Evolutionary conservation across 129 eudicot genomes (phyloP), one percentile per base, ranked within the genome.

Genomic region (Apium graveolens): DNA sequence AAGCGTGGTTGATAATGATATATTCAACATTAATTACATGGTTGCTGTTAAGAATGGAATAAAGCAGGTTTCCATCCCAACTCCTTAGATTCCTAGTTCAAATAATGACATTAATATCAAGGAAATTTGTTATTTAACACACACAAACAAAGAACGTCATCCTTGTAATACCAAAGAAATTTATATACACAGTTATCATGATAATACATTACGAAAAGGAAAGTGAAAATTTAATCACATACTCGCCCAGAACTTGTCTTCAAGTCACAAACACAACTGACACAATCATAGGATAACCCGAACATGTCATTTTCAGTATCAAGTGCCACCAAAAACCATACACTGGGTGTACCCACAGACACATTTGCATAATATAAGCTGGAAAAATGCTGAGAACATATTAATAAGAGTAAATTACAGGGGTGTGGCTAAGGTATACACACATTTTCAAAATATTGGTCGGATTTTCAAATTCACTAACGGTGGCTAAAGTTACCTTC

Each of bases 281-380:
- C 82, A 45, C 99, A 96, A 78, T 96, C 91, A 69, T 97, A 96
- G 44, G 99, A 97, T 76, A 96, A 76, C 99, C 99, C 92, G 78
- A 92, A 92, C 78, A 96, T 78, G 82, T 96, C 90, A 73, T 97
- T 96, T 69, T 97, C 99, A 1, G 99, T 96, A 82, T 96, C 99
- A 17, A 96, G 97, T 43, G 99, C 97, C 81, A 96, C 99, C 70
- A 92, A 77, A 89, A 90, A 96, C 80, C 81, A 76, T 73, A 83
- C 48, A 75, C 97, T 85, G 5, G 99, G 99, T n/a, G 87, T 90
- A 34, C 99, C 99, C 75, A 96, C 89, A 1, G 97, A 80, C 20
- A 96, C 99, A 82, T 87, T 83, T 27, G 97, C 92, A 46, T 92
- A 96, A 80, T 96, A 93, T 93, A 96, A 89, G 85, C 99, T 96